Conservation (phyloP, 2,329 filamentous ascomycete species). For the Fusarium abutilonis region DNA sequence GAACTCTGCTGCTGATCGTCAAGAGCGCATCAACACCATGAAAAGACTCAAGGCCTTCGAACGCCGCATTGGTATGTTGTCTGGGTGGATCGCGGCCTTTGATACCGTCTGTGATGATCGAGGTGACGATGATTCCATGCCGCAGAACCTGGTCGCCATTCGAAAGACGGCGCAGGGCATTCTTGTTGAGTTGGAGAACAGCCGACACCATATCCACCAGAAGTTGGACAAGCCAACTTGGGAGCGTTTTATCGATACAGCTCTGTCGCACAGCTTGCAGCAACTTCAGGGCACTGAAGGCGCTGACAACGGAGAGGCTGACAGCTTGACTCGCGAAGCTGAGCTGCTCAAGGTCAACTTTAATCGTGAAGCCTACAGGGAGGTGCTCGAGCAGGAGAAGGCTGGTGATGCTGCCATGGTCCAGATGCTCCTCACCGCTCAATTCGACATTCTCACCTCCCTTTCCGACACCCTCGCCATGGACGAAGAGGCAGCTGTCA, state of each 20-base stretch:
- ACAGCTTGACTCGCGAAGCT: constrained; percentile 80
- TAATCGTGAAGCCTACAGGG: constrained; percentile 78
- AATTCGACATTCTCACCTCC: constrained; percentile 89
- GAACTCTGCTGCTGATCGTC: constrained; percentile 78
- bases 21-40: constrained; percentile 81
- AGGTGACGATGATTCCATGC: constrained; percentile 63
- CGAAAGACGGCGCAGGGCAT: constrained; percentile 91
- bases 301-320: constrained; percentile 68
- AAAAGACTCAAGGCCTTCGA: constrained; percentile 85
- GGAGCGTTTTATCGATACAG: constrained; percentile 88
- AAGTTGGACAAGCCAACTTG: constrained; percentile 82
- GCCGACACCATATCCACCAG: constrained; percentile 89
- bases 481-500: constrained; percentile 83
- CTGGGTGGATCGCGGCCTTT: constrained; percentile 92
- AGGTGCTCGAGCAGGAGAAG: constrained; percentile 86
- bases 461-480: constrained; percentile 84
- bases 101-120: constrained; percentile 80
- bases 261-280: constrained; percentile 83
- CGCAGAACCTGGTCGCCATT: constrained; percentile 76
- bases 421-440: constrained; percentile 85
- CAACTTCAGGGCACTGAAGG: constrained; percentile 72
- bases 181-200: constrained; percentile 86
- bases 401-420: constrained; percentile 79
- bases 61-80: constrained; percentile 84
- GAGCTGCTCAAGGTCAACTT: constrained; percentile 87